Base-by-base conservation (phyloP, 2,329 filamentous ascomycete species). In the Orbilia quercus region DNA sequence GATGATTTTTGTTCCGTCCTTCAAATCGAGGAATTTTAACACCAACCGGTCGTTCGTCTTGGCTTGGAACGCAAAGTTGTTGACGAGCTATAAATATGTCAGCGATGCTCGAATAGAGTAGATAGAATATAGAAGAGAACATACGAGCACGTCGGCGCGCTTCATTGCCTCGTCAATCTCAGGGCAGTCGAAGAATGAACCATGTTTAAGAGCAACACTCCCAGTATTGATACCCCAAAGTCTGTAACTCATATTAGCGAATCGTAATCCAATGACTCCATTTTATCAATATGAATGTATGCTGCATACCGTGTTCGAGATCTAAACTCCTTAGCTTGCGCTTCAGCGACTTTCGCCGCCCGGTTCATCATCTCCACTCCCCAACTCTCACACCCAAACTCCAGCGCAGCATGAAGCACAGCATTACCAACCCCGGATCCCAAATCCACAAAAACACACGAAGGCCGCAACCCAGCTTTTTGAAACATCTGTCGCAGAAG, bases 351-450 rank as follows among this genome's bases (percentile, higher is more conserved):
- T 64, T 89, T 88, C 82, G 90, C 93, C 1, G 93, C 91, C 74
- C 95, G 96, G 66, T 90, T 86, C 92, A 97, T 96, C 85, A 96
- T 91, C 81, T 99, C 95, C 78, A 94, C 96, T 25, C 95, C 95
- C 89, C 92, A 97, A 80, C 90, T 94, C 79, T 96, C 92, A 80
- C 92, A 96, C 16, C 95, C 95, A 58, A 94, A 88, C 80, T 99
- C 91, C 18, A 99, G 85, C 0, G 95, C 95, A 1, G 94, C 92
- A 80, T 99, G 95, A 55, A 99, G 83, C 23, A 95, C 92, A 1
- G 98, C 94, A 79, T 98, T 99, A 51, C 94, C 95, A 14, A 98
- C 95, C 28, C 95, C 95, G 1, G 94, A 98, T 53, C 95, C 95
- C 12, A 99, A 85, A 79, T 99, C 95, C 71, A 99, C 89, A 80